Base-by-base conservation (phyloP, 2,329 filamentous ascomycete species). In the Fusarium drepaniforme region DNA sequence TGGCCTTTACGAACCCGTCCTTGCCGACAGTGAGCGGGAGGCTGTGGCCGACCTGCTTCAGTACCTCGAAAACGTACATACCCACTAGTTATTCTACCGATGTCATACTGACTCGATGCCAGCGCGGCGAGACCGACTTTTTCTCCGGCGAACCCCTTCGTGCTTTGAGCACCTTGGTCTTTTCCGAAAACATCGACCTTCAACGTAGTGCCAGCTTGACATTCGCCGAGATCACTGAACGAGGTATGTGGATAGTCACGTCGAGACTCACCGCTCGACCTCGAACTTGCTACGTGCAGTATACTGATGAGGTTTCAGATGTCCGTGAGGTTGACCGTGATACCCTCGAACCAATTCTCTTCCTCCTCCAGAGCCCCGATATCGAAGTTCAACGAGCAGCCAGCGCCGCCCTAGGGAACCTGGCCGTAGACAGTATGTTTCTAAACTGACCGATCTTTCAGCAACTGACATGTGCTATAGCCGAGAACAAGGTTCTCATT, bases 81-180 rank as follows among this genome's bases (percentile, higher is more conserved):
- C 18, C 60, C 30, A 42, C 33, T 33, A 38, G 21, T 53, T 37
- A 44, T 51, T 37, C 28, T 69, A 28, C 28, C 37, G 28, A 46
- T 46, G 16, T 46, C 35, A 66, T 70, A 69, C 82, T 87, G 81
- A 85, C 78, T 65, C 49, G 59, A 60, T 69, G 71, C 71, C 83
- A 98, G 97, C 93, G 97, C 82, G 93, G 93, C 82, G 97, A 99
- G 84, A 98, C 96, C 80, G 96, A 99, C 84, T 99, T 99, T 90
- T 99, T 99, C 86, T 93, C 94, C 42, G 97, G 97, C 84, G 96
- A 98, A 81, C 97, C 97, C 56, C 91, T 99, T 68, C 93, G 94
- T 84, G 96, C 97, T 56, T 87, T 99, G 67, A 98, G 95, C 85
- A 99, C 96, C 15, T 90, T 99, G 30, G 97, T 99, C 68, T 99